A percentile compares a stretch with the other conserved stretches of the same genome.
phyloP scores from a whole-genome alignment of 768 basidiomycete species.

The Rhodotorula taiwanensis region DNA sequence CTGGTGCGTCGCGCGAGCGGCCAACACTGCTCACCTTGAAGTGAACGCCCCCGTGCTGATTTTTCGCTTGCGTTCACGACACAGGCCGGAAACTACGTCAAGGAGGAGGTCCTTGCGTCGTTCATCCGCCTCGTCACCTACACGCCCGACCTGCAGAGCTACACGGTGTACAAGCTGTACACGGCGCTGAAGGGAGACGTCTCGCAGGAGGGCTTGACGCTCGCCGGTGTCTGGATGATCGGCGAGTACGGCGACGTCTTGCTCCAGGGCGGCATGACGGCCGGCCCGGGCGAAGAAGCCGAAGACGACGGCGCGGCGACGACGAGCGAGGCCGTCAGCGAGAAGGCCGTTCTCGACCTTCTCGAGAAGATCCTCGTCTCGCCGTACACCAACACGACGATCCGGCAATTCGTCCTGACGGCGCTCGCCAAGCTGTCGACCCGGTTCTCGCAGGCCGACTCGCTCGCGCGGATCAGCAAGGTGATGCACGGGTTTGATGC shows the following conservation, averaged over 20 bases:
- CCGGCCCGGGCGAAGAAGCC: slow-evolving; percentile 45
- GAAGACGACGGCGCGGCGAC: slow-evolving; percentile 60
- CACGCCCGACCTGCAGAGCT: slow-evolving; percentile 91
- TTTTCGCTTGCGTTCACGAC: neutral
- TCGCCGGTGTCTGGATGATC: slow-evolving; percentile 89
- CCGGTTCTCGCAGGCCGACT: slow-evolving; percentile 57
- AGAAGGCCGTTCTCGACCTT: slow-evolving; percentile 78
- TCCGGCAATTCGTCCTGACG: slow-evolving; percentile 84
- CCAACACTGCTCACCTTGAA: no score
- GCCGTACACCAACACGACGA: slow-evolving; percentile 84
- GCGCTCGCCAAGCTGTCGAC: slow-evolving; percentile 84
- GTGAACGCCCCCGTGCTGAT: neutral
- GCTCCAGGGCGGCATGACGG: slow-evolving; percentile 54
- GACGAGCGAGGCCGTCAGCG: slow-evolving; percentile 58
- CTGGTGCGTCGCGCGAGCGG: no score
- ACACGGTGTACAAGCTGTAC: slow-evolving; percentile 87
- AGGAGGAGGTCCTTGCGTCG: slow-evolving; percentile 88
- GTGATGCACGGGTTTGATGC: slow-evolving; percentile 74
- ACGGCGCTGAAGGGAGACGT: slow-evolving; percentile 79
- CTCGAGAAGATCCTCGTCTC: slow-evolving; percentile 80
- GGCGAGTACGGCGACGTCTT: slow-evolving; percentile 93
- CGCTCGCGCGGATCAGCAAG: slow-evolving; percentile 72
- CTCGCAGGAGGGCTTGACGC: slow-evolving; percentile 89
- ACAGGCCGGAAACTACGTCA: slow-evolving; percentile 94
- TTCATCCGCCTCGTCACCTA: slow-evolving; percentile 95